These are phyloP conservation scores for Comarum palustre DNA, from an alignment of 306 rosid species.

Conservation along the genomic window DNA sequence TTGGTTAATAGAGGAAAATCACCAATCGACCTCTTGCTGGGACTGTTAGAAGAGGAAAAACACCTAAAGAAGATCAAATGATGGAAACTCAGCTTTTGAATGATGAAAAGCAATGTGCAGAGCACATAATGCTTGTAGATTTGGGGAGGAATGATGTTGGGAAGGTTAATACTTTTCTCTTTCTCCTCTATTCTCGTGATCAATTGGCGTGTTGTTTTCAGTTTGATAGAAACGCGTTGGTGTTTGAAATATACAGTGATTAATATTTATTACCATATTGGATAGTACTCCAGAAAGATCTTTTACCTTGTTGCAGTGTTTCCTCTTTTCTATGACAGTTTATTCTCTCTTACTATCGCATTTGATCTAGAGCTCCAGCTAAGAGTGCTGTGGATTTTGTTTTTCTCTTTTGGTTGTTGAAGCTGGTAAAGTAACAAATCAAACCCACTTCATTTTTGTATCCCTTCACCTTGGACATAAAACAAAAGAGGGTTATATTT, in stretches of 20 bases:
- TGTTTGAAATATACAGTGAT: neutral
- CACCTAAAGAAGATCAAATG: constrained; percentile 73
- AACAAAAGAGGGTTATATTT: neutral
- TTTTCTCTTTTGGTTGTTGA: neutral
- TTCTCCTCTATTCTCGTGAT: neutral
- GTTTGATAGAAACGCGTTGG: neutral
- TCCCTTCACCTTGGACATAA: neutral
- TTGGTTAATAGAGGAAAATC: constrained; percentile 53
- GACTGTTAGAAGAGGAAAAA: constrained; percentile 87
- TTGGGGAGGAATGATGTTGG: constrained; percentile 98
- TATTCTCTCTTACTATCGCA: neutral
- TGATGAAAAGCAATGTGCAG: constrained; percentile 89
- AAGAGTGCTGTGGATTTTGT: neutral
- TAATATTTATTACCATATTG: neutral
- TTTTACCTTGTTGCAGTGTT: neutral
- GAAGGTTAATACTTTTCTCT: constrained; percentile 52
- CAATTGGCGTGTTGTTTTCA: neutral
- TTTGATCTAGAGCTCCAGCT: neutral
- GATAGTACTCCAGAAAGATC: neutral
- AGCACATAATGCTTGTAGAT: constrained; percentile 92
- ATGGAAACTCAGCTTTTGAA: constrained; percentile 76
- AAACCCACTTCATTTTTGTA: neutral
- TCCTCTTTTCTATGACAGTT: neutral
- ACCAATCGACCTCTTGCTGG: constrained; percentile 98
- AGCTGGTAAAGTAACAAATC: neutral